Percentiles rank a stretch among this genome's conserved stretches.
Evolutionary conservation across 306 rosid genomes (phyloP).

Genomic region (Delonix regia): DNA sequence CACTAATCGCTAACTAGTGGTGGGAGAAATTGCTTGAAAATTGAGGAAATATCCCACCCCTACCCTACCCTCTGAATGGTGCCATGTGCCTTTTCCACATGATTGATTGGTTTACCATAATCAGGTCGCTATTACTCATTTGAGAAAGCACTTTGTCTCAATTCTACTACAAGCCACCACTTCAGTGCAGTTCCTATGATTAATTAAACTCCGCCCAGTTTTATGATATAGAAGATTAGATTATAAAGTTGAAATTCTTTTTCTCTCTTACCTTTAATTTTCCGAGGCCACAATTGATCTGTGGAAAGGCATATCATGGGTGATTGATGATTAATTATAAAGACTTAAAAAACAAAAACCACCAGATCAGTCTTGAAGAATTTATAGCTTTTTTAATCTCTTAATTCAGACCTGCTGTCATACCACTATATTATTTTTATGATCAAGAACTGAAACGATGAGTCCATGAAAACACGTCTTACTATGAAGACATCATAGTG

Average conservation of each 20-base stretch:
- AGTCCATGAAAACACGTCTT: neutral
- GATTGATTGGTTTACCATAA: slow-evolving; percentile 28
- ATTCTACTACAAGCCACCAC: too few species aligned
- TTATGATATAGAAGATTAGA: neutral
- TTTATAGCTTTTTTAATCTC: slow-evolving; percentile 21
- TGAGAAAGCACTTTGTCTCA: slow-evolving; percentile 7
- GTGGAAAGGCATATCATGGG: slow-evolving; percentile 37
- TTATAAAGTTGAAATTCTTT: slow-evolving; percentile 12
- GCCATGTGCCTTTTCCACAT: slow-evolving; percentile 28
- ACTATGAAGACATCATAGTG: neutral
- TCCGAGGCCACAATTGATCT: slow-evolving; percentile 40
- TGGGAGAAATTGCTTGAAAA: slow-evolving; percentile 17
- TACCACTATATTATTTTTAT: neutral
- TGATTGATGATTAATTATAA: slow-evolving; percentile 39
- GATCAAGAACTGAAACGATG: neutral
- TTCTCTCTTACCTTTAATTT: slow-evolving; percentile 9
- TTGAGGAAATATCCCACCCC: slow-evolving; percentile 16
- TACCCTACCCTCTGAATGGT: slow-evolving; percentile 30
- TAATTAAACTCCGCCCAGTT: neutral
- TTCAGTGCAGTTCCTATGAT: neutral
- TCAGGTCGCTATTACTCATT: slow-evolving; percentile 33
- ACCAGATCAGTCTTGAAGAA: neutral
- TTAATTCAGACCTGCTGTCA: neutral
- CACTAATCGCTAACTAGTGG: slow-evolving; percentile 15
- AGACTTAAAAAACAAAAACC: slow-evolving; percentile 21